These are phyloP conservation scores for Amanita pallidorosea DNA, from an alignment of 768 basidiomycete species.

Conservation along the genomic window DNA sequence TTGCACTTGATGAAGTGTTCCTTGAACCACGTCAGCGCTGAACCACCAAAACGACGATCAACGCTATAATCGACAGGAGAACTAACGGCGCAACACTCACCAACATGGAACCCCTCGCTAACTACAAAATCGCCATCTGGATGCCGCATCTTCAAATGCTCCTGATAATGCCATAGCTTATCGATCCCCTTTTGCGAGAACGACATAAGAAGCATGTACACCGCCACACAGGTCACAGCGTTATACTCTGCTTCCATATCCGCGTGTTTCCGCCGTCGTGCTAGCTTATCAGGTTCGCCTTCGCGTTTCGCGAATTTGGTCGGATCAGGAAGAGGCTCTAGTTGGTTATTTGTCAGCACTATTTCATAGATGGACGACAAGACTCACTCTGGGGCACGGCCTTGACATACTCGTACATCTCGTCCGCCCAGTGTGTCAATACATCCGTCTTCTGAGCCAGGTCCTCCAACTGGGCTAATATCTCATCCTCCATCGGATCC, in stretches of 20 bases:
- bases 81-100: slow-evolving; percentile 22
- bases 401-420: slow-evolving; percentile 86
- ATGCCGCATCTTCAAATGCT: slow-evolving; percentile 72
- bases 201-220: slow-evolving; percentile 86
- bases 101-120: slow-evolving; percentile 74
- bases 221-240: slow-evolving; percentile 76
- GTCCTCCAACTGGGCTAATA: slow-evolving; percentile 78
- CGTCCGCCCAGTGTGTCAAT: slow-evolving; percentile 88
- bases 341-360: slow-evolving; percentile 5
- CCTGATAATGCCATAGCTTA: slow-evolving; percentile 65
- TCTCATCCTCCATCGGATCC: slow-evolving; percentile 71
- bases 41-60: background rate
- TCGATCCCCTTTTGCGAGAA: slow-evolving; percentile 93
- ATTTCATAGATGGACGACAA: background rate
- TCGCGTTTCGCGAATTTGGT: slow-evolving; percentile 60
- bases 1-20: slow-evolving; percentile 91
- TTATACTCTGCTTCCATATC: slow-evolving; percentile 76
- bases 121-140: slow-evolving; percentile 67
- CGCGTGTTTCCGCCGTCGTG: slow-evolving; percentile 55
- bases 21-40: slow-evolving; percentile 85
- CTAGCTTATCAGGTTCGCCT: slow-evolving; percentile 64
- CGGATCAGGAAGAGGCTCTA: slow-evolving; percentile 78
- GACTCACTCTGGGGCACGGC: slow-evolving; percentile 72
- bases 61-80: background rate
- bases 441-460: slow-evolving; percentile 95